Evolutionary conservation across 768 basidiomycete species (phyloP), one percentile per base, ranked within the genome.

Genomic region (Scleroderma citrinum): DNA sequence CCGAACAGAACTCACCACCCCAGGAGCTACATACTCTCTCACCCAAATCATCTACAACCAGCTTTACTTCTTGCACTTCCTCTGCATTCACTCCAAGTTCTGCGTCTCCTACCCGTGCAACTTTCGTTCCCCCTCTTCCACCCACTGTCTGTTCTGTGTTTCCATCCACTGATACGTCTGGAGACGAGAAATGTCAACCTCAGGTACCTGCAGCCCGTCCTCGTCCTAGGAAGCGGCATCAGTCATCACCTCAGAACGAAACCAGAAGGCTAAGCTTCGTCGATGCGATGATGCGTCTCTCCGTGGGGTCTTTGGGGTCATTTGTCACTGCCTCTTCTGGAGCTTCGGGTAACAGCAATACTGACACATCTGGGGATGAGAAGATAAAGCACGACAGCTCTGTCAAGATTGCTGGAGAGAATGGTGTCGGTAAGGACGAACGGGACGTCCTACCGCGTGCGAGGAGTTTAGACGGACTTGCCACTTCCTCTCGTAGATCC

Each of bases 1-100:
- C 16, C 3, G 42, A 44, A 29, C 29, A 17, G 13, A n/a, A 10
- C n/a, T n/a, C n/a, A n/a, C n/a, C n/a, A n/a, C 56, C 56, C 5
- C 52, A 37, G 0, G 19, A 49, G 3, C 53, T 45, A 5, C 52
- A 51, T 2, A 46, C 51, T 32, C 50, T 65, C 37, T 65, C 64
- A 7, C 56, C 59, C 7, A 66, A 59, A 34, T 65, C 65, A 4
- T 65, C 66, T 7, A 17, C 57, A 1, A 54, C 53, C 35, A 66
- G 59, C 2, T 65, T 65, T 35, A 57, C 51, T 20, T 65, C 64
- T 6, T 10, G 59, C 20, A 20, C 43, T 17, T 37, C 48, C 0
- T 58, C 60, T 16, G 41, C 16, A 19, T 39, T 19, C 37, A n/a
- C 10, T 4, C n/a, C 17, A 6, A 38, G 17, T 11, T 21, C 38